Evolutionary conservation across 31 red algal genomes (phyloP).

Genomic region (Porphyra umbilicalis): DNA sequence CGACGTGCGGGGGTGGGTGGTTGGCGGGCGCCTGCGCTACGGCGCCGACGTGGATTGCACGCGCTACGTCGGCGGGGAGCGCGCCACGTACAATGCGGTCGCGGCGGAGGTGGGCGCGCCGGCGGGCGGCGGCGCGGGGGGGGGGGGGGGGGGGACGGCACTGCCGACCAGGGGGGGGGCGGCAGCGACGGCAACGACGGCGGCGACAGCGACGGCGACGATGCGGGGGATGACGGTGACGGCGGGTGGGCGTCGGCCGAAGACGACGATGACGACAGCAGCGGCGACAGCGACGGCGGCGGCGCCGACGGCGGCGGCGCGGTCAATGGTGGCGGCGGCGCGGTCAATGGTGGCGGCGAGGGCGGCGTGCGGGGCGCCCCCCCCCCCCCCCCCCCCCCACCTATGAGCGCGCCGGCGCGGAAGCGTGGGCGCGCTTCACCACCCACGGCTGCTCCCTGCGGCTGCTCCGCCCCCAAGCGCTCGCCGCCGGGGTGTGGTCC

Average conservation of each 20-base stretch:
- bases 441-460: constrained; percentile 40
- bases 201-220: neutral
- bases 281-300: neutral
- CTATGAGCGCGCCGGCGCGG: neutral
- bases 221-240: neutral
- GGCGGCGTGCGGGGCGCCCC: too few relatives aligned
- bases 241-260: neutral
- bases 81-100: neutral
- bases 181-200: neutral
- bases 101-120: neutral
- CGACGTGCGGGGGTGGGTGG: constrained; percentile 7
- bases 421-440: constrained; percentile 37
- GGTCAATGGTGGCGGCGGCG: neutral
- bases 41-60: constrained; percentile 52
- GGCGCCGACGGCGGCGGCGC: neutral
- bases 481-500: constrained; percentile 18
- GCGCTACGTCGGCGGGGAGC: constrained; percentile 6
- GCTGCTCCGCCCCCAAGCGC: constrained; percentile 52
- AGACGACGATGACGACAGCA: neutral
- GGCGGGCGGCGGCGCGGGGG: neutral
- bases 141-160: neutral
- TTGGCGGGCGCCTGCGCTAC: constrained; percentile 8
- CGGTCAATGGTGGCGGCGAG: neutral
- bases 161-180: neutral
- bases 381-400: neutral